phyloP scores from a whole-genome alignment of 306 rosid genomes.

The Quillaja saponaria region DNA sequence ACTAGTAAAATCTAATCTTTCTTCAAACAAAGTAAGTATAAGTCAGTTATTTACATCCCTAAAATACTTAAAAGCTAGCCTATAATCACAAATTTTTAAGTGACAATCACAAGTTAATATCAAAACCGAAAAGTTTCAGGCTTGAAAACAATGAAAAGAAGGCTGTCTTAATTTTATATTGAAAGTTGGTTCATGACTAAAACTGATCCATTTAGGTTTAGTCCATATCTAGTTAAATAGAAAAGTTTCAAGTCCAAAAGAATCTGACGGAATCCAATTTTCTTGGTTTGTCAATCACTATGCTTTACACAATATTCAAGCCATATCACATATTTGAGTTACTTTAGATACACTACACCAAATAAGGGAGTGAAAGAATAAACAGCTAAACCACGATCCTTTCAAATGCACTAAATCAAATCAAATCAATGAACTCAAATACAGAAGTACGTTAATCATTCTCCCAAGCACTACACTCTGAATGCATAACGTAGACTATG shows the following conservation, averaged over 20 bases:
- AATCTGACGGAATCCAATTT: not conserved
- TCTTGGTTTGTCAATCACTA: not conserved
- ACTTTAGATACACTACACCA: not conserved
- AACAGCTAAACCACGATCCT: not conserved
- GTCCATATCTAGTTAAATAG: not conserved
- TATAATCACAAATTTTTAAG: too few species aligned
- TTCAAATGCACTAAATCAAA: conserved; percentile 1
- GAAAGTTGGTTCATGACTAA: not conserved
- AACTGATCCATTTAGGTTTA: not conserved
- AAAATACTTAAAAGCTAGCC: conserved; percentile 7
- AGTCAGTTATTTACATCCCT: conserved; percentile 8
- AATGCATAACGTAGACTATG: too few species aligned
- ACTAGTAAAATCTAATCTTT: not conserved
- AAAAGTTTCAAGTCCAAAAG: not conserved
- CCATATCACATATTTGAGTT: not conserved
- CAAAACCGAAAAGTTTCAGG: not conserved
- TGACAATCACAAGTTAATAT: not conserved
- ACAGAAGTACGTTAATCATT: conserved; percentile 30
- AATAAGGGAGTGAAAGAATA: not conserved
- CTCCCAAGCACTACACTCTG: not conserved
- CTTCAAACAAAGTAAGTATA: not conserved
- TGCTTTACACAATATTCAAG: conserved; percentile 5
- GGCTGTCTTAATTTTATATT: conserved; percentile 9
- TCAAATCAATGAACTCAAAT: conserved; percentile 5
- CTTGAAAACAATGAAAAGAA: not conserved